A percentile compares a stretch with the other conserved stretches of the same genome.
Conservation (phyloP, 2,329 filamentous ascomycete genomes). For the Trichoderma brevicompactum region DNA sequence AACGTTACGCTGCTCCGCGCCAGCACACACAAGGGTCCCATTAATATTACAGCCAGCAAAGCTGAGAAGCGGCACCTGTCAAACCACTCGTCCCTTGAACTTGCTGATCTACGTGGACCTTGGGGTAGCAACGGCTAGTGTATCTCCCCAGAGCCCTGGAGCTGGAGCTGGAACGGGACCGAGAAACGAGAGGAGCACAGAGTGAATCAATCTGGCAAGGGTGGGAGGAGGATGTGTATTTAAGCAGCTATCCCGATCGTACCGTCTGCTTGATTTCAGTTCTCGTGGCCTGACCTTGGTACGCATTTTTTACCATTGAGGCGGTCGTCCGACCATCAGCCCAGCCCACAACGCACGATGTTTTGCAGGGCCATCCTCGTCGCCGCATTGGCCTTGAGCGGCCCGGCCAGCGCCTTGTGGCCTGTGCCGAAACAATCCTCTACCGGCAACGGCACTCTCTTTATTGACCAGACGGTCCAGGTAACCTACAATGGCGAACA, state of each 20-base stretch:
- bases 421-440: slow-evolving; percentile 57
- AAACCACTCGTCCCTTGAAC: neutral
- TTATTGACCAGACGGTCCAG: slow-evolving; percentile 55
- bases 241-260: slow-evolving; percentile 14
- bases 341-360: slow-evolving; percentile 15
- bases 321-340: slow-evolving; percentile 5
- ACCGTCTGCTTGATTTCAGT: neutral
- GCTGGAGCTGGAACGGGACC: slow-evolving; percentile 7
- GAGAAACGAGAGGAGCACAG: neutral
- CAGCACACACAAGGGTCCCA: slow-evolving; percentile 6
- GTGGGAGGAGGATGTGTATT: slow-evolving; percentile 5
- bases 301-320: neutral
- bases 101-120: slow-evolving; percentile 10
- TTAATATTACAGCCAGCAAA: slow-evolving; percentile 5
- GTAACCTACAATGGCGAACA: slow-evolving; percentile 61
- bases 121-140: neutral
- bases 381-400: slow-evolving; percentile 17
- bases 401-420: slow-evolving; percentile 58
- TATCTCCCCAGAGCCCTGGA: slow-evolving; percentile 5
- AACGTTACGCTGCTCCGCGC: slow-evolving; percentile 28
- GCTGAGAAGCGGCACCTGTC: slow-evolving; percentile 13
- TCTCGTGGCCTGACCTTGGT: slow-evolving; percentile 15
- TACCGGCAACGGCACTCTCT: slow-evolving; percentile 57
- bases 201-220: slow-evolving; percentile 9
- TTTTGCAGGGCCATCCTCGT: slow-evolving; percentile 17